phyloP scores from a whole-genome alignment of 202 grass and related monocot species.

The Saccharum hybrid region DNA sequence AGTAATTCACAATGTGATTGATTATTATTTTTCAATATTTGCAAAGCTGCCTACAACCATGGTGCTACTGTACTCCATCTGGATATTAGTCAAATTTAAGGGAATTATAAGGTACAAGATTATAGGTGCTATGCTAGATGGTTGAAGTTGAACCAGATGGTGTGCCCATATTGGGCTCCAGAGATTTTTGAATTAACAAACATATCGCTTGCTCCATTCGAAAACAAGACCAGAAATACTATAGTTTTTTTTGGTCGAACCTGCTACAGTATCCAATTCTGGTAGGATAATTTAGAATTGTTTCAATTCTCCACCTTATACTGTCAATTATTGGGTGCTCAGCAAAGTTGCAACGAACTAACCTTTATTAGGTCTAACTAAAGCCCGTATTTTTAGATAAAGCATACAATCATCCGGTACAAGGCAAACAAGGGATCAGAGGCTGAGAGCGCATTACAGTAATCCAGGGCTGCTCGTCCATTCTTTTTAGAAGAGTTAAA shows the following conservation, averaged over 20 bases:
- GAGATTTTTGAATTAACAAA: background rate
- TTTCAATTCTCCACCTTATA: conserved; percentile 17
- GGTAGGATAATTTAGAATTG: conserved; percentile 6
- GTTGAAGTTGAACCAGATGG: background rate
- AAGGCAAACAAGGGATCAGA: conserved; percentile 25
- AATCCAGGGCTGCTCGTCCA: background rate
- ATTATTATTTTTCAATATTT: background rate
- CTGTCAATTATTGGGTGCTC: conserved; percentile 42
- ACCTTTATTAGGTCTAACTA: conserved; percentile 37
- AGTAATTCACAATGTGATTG: background rate
- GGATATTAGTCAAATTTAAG: conserved; percentile 4
- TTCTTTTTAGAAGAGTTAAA: conserved; percentile 15
- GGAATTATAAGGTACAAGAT: background rate
- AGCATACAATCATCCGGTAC: conserved; percentile 44
- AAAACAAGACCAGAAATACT: background rate
- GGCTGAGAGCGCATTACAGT: conserved; percentile 18
- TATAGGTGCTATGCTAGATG: background rate
- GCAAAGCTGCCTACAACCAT: background rate
- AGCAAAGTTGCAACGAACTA: conserved; percentile 31
- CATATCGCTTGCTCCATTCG: background rate
- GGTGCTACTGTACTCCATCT: conserved; percentile 2
- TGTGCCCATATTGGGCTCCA: conserved; percentile 21
- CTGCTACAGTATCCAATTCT: background rate
- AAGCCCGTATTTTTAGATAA: conserved; percentile 27
- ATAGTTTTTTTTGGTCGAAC: background rate